phyloP scores from a whole-genome alignment of 129 eudicot species.

The Erigeron canadensis region DNA sequence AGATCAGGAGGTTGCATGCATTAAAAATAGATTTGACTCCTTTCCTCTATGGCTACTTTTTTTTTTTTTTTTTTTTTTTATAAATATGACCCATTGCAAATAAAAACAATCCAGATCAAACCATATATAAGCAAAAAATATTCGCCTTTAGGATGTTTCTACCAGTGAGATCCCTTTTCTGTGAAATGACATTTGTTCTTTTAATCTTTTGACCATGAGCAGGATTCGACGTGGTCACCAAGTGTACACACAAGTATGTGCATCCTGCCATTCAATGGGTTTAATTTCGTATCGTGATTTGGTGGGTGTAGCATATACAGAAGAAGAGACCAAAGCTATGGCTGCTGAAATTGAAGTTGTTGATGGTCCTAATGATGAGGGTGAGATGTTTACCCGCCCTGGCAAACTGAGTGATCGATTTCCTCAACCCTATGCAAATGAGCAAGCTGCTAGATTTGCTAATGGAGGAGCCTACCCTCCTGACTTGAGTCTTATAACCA shows the following conservation, averaged over 20 bases:
- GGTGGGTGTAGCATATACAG: conserved; percentile 93
- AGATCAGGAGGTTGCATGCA: not conserved
- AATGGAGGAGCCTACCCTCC: conserved; percentile 97
- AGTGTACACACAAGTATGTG: conserved; percentile 89
- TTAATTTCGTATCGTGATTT: conserved; percentile 82
- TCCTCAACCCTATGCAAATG: conserved; percentile 85
- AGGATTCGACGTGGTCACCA: conserved; percentile 97
- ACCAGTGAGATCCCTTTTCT: not conserved
- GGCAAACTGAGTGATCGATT: conserved; percentile 85
- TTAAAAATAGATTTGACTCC: not conserved
- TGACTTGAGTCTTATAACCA: conserved; percentile 83
- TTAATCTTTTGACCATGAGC: conserved; percentile 20
- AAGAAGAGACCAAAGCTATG: conserved; percentile 89
- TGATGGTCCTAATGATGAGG: conserved; percentile 96
- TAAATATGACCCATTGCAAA: not conserved
- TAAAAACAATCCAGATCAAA: not conserved
- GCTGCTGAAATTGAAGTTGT: conserved; percentile 93
- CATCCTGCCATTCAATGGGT: conserved; percentile 92
- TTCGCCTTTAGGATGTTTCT: not conserved
- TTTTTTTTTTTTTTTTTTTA: not conserved
- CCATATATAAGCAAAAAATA: not conserved
- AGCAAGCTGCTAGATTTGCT: conserved; percentile 89
- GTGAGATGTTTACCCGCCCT: conserved; percentile 90
- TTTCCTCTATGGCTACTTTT: not conserved
- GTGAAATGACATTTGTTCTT: not conserved